Evolutionary conservation across 1,284 basidiomycete genomes (phyloP), one percentile per base, ranked within the genome.

Genomic region (Cryptococcus sp.): DNA sequence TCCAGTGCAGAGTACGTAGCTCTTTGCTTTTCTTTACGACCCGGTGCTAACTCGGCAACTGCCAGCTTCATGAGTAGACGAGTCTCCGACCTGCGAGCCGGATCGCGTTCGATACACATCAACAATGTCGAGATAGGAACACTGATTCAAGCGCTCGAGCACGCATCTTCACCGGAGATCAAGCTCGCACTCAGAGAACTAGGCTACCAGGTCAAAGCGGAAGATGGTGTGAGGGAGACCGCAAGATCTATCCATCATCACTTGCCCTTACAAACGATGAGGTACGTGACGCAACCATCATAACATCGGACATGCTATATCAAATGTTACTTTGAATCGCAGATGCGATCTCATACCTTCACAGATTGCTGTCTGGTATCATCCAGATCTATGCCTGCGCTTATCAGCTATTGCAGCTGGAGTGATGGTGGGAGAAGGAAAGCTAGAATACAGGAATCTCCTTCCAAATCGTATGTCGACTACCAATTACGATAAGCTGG

Each of bases 311-410:
- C n/a, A n/a, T n/a, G n/a, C n/a, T n/a, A n/a, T n/a, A n/a, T n/a
- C n/a, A n/a, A n/a, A n/a, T n/a, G n/a, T n/a, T n/a, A n/a, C n/a
- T n/a, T n/a, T n/a, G n/a, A n/a, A 50, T 35, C 4, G 22, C 41
- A 55, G 54, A 27, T 55, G 54, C 38, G 54, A 55, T 43, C 35
- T 55, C 38, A 48, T 40, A 3, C 47, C 54, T 45, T 38, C 23
- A 4, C 47, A 46, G 8, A 23, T n/a, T n/a, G 54, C 54, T 2
- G 38, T 45, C 1, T 55, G 47, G 47, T 55, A 46, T 43, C 45
- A 43, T n/a, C 42, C 42, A 6, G 35, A 55, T 22, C 41, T 39
- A 17, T 30, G 19, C 15, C 17, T 55, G 10, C 42, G 43, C 15
- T 39, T 55, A n/a, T 55, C 54, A n/a, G 47, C 22, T 0, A 41